phyloP scores from a whole-genome alignment of 768 basidiomycete genomes.

The Tricholoma sp. region DNA sequence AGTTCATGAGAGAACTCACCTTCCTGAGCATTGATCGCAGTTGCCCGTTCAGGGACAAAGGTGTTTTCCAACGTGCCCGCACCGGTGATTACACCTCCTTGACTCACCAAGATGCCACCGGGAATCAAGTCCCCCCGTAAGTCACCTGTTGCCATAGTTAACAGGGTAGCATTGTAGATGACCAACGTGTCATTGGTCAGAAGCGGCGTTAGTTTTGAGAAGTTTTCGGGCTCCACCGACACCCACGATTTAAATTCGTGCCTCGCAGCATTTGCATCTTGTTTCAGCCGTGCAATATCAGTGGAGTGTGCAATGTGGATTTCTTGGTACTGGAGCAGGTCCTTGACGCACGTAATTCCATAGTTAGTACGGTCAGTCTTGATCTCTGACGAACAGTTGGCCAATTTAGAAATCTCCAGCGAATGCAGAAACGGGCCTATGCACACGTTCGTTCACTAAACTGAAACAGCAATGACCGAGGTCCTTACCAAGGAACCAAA shows the following conservation, averaged over 20 bases:
- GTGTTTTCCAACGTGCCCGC: conserved; percentile 30
- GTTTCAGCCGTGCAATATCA: conserved; percentile 54
- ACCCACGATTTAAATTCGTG: conserved; percentile 15
- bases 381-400: conserved; percentile 43
- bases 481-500: conserved; percentile 68
- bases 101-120: conserved; percentile 47
- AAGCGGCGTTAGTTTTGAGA: not conserved
- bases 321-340: conserved; percentile 52
- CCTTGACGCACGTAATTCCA: conserved; percentile 58
- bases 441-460: not conserved
- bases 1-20: conserved; percentile 35
- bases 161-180: conserved; percentile 61
- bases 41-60: conserved; percentile 30
- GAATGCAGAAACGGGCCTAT: conserved; percentile 63
- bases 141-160: conserved; percentile 62
- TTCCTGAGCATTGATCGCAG: conserved; percentile 54
- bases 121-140: conserved; percentile 42
- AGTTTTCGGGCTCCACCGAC: not conserved
- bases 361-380: conserved; percentile 46
- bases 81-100: conserved; percentile 54
- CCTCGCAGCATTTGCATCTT: conserved; percentile 33
- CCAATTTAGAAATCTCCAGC: conserved; percentile 49
- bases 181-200: conserved; percentile 43
- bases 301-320: conserved; percentile 56
- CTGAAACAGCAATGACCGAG: not conserved